Base-by-base conservation (phyloP, 2,329 filamentous ascomycete species). In the Orbilia ellipsospora region DNA sequence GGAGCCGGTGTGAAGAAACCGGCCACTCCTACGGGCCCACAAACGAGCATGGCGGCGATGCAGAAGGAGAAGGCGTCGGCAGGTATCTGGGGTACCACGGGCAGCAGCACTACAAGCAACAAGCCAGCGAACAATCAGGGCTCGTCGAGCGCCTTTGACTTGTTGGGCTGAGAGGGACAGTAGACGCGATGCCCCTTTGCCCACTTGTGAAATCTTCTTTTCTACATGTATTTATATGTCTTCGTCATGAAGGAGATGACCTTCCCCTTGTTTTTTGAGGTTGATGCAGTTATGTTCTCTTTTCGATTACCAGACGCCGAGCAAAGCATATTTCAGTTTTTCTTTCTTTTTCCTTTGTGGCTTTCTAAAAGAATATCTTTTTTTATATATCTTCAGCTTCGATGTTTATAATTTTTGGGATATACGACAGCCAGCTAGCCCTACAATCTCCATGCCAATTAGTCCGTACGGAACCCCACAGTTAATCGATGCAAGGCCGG, bases 61-160 rank as follows among this genome's bases (percentile, higher is more conserved):
- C 94, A 94, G n/a, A 97, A 97, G 85, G 93, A 97, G 83, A 97
- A 98, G 87, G 95, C 93, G 72, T 93, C 90, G 79, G 93, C 94
- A 15, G 93, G 94, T 6, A 92, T 99, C 77, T 99, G 96, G 93
- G 95, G 94, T 16, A 88, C 92, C 0, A 86, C 90, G 15, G 85
- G 89, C 56, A 74, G 84, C 78, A 77, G 81, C 78, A 69, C 42
- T 54, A 45, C 23, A 44, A 55, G 13, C 28, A 63, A 52, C 52
- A 62, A 48, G 63, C 63, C 67, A 31, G 42, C 50, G 12, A 51
- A 55, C 44, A 68, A 68, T 44, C 64, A 62, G 26, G 50, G 63
- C 59, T 74, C 63, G 44, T 67, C 63, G 52, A 73, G 69, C 18
- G 70, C 28, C 23, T 74, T 74, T 55, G 70, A 74, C 23, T 36